phyloP scores from a whole-genome alignment of 1,139 yeast species.

The Komagataea norvegica region DNA sequence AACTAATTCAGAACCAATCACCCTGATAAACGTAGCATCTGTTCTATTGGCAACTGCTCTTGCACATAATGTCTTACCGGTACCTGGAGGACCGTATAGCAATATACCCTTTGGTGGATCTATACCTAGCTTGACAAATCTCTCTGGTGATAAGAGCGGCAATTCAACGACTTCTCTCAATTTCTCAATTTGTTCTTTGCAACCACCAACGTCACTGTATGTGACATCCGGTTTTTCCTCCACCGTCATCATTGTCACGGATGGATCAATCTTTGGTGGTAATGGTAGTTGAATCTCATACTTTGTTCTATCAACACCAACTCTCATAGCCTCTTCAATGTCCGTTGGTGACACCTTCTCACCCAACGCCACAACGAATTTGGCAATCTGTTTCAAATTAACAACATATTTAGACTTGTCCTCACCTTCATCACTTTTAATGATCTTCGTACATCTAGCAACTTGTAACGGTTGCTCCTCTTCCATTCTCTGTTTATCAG shows the following conservation, averaged over 20 bases:
- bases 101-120: conserved; percentile 98
- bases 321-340: conserved; percentile 99
- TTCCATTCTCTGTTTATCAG: conserved; percentile 88
- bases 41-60: conserved; percentile 98
- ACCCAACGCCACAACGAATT: conserved; percentile 93
- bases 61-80: conserved; percentile 97
- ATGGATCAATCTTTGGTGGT: conserved; percentile 96
- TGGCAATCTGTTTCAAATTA: conserved; percentile 96
- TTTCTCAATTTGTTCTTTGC: conserved; percentile 96
- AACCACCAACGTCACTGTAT: conserved; percentile 92
- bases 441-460: conserved; percentile 96
- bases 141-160: conserved; percentile 90
- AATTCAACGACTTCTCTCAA: conserved; percentile 95
- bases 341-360: conserved; percentile 97
- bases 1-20: conserved; percentile 95
- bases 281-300: conserved; percentile 95
- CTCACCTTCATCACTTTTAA: conserved; percentile 65
- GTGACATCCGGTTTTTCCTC: conserved; percentile 96
- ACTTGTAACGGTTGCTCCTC: conserved; percentile 97
- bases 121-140: conserved; percentile 92
- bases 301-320: conserved; percentile 96
- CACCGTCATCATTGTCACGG: conserved; percentile 99
- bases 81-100: conserved; percentile 97
- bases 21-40: conserved; percentile 96
- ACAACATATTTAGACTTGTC: conserved; percentile 91